Evolutionary conservation across 768 basidiomycete species (phyloP), one percentile per base, ranked within the genome.

Genomic region (Boletus bicolor): DNA sequence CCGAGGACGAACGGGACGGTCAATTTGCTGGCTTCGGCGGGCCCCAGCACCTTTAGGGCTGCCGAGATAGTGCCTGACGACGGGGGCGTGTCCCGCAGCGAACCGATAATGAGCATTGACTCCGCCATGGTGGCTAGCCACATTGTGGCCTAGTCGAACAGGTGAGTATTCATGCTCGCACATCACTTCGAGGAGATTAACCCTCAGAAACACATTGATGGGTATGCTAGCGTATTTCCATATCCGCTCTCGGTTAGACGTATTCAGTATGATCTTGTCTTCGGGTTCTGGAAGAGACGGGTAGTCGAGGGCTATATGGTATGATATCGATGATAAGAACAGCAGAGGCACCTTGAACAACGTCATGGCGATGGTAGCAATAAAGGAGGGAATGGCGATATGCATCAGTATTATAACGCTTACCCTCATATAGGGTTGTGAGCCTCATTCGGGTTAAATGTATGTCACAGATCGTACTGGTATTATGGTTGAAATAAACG

Each of bases 41-140:
- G 61, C 7, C 61, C 61, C n/a, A 62, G 61, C 6, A 47, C 44
- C 21, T 34, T 3, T 14, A 58, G n/a, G 30, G 55, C 1, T 1
- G 4, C 12, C 15, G 53, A 36, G 7, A 24, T 21, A 5, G 38
- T 8, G 35, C 19, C 35, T 6, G 51, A 39, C 3, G 35, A 32
- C 1, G n/a, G 14, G 5, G 26, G 30, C 7, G 5, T 12, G 17
- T 42, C 43, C 1, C 8, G 24, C n/a, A 53, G 35, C 14, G 51
- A 34, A n/a, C 17, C 14, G 7, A 61, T 6, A 19, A 56, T 57
- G 15, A 60, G 38, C 2, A 32, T 3, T 1, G 41, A 53, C 38
- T 61, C 59, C 0, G 48, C 58, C 1, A 19, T 0, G 12, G 52
- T 59, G 28, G 28, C 28, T 28, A 28, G 28, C 28, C 28, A 28